Percentiles rank a stretch among this genome's conserved stretches.
phyloP scores from a whole-genome alignment of 2,329 filamentous ascomycete species.

The Corynespora cassiicola region DNA sequence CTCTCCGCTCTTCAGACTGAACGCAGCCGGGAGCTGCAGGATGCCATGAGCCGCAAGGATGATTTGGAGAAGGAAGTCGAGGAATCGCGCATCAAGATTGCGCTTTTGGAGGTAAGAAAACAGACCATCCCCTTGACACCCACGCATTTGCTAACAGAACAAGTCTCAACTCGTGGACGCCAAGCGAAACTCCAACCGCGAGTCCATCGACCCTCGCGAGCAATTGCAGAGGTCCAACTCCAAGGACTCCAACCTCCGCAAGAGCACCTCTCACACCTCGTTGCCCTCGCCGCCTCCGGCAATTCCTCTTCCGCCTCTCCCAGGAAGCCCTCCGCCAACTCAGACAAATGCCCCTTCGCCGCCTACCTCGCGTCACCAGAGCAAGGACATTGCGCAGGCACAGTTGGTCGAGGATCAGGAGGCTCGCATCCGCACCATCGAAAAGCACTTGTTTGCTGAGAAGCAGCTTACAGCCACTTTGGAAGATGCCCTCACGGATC shows the following conservation, averaged over 20 bases:
- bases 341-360: conserved; percentile 63
- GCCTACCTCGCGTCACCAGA: conserved; percentile 73
- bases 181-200: conserved; percentile 56
- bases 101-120: conserved; percentile 73
- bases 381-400: conserved; percentile 78
- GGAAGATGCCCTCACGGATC: conserved; percentile 92
- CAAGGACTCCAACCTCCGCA: conserved; percentile 75
- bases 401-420: conserved; percentile 95
- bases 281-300: conserved; percentile 93
- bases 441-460: conserved; percentile 95
- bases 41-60: conserved; percentile 47
- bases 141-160: conserved; percentile 31
- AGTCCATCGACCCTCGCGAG: conserved; percentile 53
- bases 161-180: conserved; percentile 69
- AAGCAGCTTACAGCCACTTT: conserved; percentile 95
- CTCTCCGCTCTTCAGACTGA: conserved; percentile 71
- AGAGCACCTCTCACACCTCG: conserved; percentile 81
- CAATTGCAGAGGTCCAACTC: conserved; percentile 63
- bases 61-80: conserved; percentile 70
- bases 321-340: conserved; percentile 54
- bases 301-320: conserved; percentile 93
- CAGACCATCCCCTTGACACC: too few relatives aligned
- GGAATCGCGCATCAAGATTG: conserved; percentile 77
- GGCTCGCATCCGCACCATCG: conserved; percentile 90
- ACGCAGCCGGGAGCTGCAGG: conserved; percentile 50